Percentiles rank a stretch among this genome's conserved stretches.
phyloP scores from a whole-genome alignment of 176 grass and related monocot genomes.

The Ampelocalamus luodianensis region DNA sequence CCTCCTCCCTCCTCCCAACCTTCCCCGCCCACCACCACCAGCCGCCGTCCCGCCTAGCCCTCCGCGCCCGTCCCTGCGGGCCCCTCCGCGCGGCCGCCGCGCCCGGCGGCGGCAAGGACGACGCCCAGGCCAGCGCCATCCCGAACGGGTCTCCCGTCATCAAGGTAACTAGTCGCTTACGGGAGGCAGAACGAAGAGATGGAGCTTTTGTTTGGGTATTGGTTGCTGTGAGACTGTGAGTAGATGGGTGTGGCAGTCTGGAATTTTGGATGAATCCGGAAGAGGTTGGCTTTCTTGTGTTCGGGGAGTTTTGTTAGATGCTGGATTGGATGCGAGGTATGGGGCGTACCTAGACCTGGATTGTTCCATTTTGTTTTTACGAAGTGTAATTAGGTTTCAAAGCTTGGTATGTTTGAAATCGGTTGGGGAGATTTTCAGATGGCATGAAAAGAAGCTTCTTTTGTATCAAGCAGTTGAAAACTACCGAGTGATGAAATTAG shows the following conservation, averaged over 20 bases:
- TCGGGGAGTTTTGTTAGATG: neutral
- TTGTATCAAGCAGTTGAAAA: no score
- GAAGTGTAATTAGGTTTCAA: neutral
- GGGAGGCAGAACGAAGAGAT: neutral
- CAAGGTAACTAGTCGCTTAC: conserved; percentile 37
- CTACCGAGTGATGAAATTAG: neutral
- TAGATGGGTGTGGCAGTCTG: neutral
- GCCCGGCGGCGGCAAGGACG: conserved; percentile 44
- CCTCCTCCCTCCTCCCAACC: conserved; percentile 32
- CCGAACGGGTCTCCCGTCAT: conserved; percentile 46
- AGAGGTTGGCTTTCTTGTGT: neutral
- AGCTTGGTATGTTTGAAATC: conserved; percentile 4
- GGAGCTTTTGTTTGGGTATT: neutral
- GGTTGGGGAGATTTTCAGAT: conserved; percentile 2
- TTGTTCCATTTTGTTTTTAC: no score
- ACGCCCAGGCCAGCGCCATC: neutral
- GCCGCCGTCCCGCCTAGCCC: conserved; percentile 24
- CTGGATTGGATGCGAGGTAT: conserved; percentile 5
- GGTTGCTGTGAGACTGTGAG: neutral
- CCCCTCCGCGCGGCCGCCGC: conserved; percentile 40
- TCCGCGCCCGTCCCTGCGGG: conserved; percentile 22
- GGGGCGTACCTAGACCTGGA: neutral
- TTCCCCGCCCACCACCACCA: conserved; percentile 9
- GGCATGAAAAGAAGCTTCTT: neutral
- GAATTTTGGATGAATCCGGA: neutral